These are phyloP conservation scores for Cubamyces sp. DNA, from an alignment of 768 basidiomycete genomes.

Conservation along the genomic window DNA sequence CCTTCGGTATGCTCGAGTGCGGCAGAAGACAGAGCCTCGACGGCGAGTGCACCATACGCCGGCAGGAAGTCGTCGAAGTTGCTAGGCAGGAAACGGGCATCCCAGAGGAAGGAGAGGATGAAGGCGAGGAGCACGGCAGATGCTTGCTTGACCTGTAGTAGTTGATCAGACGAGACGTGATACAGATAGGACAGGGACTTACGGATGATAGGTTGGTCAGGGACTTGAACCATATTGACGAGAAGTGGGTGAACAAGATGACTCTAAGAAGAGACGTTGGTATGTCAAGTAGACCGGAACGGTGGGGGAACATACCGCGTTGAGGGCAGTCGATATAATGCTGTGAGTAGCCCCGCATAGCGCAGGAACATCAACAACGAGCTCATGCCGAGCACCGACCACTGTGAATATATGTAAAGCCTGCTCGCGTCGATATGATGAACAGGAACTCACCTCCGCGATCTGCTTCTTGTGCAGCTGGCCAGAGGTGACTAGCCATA, in stretches of 20 bases:
- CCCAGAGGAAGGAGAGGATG: slow-evolving; percentile 58
- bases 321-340: slow-evolving; percentile 68
- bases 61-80: slow-evolving; percentile 53
- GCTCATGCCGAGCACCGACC: slow-evolving; percentile 70
- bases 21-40: slow-evolving; percentile 62
- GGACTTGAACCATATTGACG: slow-evolving; percentile 65
- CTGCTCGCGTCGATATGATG: neutral
- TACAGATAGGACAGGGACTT: slow-evolving; percentile 26
- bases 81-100: slow-evolving; percentile 48
- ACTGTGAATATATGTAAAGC: slow-evolving; percentile 44
- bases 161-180: too few relatives aligned
- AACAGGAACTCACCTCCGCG: slow-evolving; percentile 56
- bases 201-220: slow-evolving; percentile 54
- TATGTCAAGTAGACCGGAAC: neutral
- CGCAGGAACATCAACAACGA: slow-evolving; percentile 67
- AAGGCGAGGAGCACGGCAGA: slow-evolving; percentile 53
- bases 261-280: slow-evolving; percentile 47
- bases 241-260: slow-evolving; percentile 70
- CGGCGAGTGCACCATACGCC: slow-evolving; percentile 66
- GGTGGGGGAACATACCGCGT: slow-evolving; percentile 51
- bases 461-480: slow-evolving; percentile 55
- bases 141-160: slow-evolving; percentile 52
- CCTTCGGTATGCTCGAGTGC: slow-evolving; percentile 66
- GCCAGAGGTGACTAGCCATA: slow-evolving; percentile 62
- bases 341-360: slow-evolving; percentile 67